Percentiles rank a stretch among this genome's conserved stretches.
phyloP scores from a whole-genome alignment of 768 basidiomycete genomes.

The Leccinum longicurvipes region DNA sequence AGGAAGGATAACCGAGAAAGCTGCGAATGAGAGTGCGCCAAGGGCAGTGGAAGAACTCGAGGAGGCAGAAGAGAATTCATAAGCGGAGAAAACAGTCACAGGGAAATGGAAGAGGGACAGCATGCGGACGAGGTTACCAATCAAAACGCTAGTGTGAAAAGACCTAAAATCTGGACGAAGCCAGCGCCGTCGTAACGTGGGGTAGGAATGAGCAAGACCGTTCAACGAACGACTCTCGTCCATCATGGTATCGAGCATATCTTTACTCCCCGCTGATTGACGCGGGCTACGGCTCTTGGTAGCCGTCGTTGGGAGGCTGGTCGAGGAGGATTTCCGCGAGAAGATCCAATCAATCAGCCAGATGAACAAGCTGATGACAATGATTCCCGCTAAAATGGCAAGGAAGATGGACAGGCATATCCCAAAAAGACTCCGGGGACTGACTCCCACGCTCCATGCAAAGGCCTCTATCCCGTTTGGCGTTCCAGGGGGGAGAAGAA shows the following conservation, averaged over 20 bases:
- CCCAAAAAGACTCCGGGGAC: slow-evolving; percentile 77
- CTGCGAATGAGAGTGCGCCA: slow-evolving; percentile 74
- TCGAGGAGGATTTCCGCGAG: slow-evolving; percentile 23
- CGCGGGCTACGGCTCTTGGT: slow-evolving; percentile 37
- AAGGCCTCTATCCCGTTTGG: slow-evolving; percentile 73
- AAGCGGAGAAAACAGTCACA: slow-evolving; percentile 87
- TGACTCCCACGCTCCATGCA: slow-evolving; percentile 79
- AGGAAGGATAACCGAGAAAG: slow-evolving; percentile 79
- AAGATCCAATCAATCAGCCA: slow-evolving; percentile 68
- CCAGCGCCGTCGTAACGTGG: slow-evolving; percentile 31
- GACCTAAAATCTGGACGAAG: slow-evolving; percentile 60
- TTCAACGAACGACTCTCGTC: slow-evolving; percentile 33
- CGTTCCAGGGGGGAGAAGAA: slow-evolving; percentile 62
- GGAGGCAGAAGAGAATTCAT: slow-evolving; percentile 45
- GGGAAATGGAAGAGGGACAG: slow-evolving; percentile 94
- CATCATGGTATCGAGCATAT: slow-evolving; percentile 38
- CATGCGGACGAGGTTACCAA: slow-evolving; percentile 89
- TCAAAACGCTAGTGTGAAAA: slow-evolving; percentile 76
- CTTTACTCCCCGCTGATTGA: slow-evolving; percentile 48
- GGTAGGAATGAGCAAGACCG: slow-evolving; percentile 20
- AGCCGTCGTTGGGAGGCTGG: slow-evolving; percentile 17
- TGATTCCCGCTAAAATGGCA: slow-evolving; percentile 67
- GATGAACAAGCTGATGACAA: slow-evolving; percentile 63
- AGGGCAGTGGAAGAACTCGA: slow-evolving; percentile 66
- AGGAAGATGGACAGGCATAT: slow-evolving; percentile 84